Evolutionary conservation across 345 rosid species (phyloP).

Genomic region (Draba incana): DNA sequence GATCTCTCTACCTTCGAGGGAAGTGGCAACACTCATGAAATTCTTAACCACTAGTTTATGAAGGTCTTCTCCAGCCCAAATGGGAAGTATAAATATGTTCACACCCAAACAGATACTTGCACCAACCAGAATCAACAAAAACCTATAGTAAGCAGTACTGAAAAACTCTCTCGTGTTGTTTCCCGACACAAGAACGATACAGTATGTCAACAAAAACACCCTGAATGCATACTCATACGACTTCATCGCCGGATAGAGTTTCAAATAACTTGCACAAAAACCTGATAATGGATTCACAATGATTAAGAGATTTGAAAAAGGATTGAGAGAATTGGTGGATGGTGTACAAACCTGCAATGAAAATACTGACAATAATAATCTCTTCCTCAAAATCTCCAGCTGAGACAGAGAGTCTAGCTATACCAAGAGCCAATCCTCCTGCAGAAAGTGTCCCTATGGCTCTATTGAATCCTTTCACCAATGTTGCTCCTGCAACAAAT

Average conservation of each 20-base stretch:
- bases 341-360: constrained; percentile 64
- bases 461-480: constrained; percentile 85
- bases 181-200: constrained; percentile 85
- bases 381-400: constrained; percentile 63
- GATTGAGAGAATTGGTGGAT: constrained; percentile 4
- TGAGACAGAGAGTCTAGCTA: constrained; percentile 60
- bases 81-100: constrained; percentile 70
- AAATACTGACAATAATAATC: constrained; percentile 62
- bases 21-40: constrained; percentile 77
- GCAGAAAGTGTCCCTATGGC: constrained; percentile 89
- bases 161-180: constrained; percentile 54
- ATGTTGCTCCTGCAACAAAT: constrained; percentile 66
- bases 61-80: constrained; percentile 93
- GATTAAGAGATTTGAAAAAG: background rate
- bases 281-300: constrained; percentile 43
- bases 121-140: constrained; percentile 67
- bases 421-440: constrained; percentile 77
- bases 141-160: constrained; percentile 62
- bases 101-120: constrained; percentile 66
- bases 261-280: constrained; percentile 62
- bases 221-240: constrained; percentile 81
- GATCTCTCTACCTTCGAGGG: constrained; percentile 68
- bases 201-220: constrained; percentile 87
- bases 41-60: constrained; percentile 88
- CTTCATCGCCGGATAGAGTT: constrained; percentile 77